Conservation (phyloP, 257 asterid genomes). For the Jaltomata sinuosa region DNA sequence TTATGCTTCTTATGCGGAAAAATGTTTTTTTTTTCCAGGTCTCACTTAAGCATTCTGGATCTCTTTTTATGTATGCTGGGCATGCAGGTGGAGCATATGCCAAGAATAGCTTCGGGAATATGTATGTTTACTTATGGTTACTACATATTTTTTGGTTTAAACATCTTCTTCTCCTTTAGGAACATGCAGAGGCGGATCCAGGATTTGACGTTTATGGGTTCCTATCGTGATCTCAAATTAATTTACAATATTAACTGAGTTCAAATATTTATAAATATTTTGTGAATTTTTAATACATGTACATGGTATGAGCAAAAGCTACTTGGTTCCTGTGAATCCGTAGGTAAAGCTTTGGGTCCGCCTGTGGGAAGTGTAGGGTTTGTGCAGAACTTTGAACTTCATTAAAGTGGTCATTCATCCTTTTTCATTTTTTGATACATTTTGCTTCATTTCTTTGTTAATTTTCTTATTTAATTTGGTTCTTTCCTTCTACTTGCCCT, state of each 20-base stretch:
- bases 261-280: too few relatives aligned
- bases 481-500: background rate
- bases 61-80: constrained; percentile 99
- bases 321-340: background rate
- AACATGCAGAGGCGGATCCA: background rate
- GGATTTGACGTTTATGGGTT: too few relatives aligned
- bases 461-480: background rate
- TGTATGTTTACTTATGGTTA: constrained; percentile 27
- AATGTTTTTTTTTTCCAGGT: constrained; percentile 32
- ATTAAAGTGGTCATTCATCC: background rate
- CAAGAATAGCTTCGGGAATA: constrained; percentile 87
- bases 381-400: background rate
- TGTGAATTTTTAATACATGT: too few relatives aligned
- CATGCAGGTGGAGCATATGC: constrained; percentile 97
- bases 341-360: background rate
- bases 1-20: background rate
- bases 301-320: background rate
- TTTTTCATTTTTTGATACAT: background rate
- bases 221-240: background rate
- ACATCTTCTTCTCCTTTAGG: background rate
- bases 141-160: background rate
- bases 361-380: background rate
- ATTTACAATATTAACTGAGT: background rate
- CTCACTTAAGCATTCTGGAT: constrained; percentile 95
- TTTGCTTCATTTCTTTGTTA: background rate